phyloP scores from a whole-genome alignment of 495 filamentous ascomycete species.

The Penicillium waksmanii region DNA sequence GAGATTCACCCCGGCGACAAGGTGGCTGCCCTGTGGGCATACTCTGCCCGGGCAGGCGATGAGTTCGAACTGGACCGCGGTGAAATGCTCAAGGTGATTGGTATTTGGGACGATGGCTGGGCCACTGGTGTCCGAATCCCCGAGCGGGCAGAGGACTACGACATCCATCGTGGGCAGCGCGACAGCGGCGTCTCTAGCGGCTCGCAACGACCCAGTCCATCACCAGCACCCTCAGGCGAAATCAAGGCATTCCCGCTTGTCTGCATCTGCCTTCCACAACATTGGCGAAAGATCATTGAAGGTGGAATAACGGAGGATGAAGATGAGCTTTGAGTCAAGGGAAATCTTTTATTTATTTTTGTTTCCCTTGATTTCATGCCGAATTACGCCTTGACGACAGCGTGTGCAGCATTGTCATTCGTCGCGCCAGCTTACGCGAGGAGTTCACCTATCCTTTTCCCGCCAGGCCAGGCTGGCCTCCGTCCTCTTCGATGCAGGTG shows the following conservation, averaged over 20 bases:
- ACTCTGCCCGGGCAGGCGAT: conserved; percentile 89
- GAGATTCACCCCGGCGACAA: conserved; percentile 91
- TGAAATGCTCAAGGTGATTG: conserved; percentile 98
- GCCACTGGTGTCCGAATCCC: conserved; percentile 86
- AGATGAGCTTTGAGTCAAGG: conserved; percentile 37
- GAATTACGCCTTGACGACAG: conserved; percentile 47
- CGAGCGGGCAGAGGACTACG: conserved; percentile 87
- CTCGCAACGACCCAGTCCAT: conserved; percentile 63
- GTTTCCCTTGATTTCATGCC: conserved; percentile 34
- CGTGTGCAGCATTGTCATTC: conserved; percentile 36
- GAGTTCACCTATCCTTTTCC: conserved; percentile 24
- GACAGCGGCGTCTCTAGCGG: conserved; percentile 93
- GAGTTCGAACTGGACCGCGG: conserved; percentile 94
- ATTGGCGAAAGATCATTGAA: conserved; percentile 97
- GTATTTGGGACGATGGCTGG: conserved; percentile 99
- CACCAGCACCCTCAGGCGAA: conserved; percentile 74
- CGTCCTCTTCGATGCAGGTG: conserved; percentile 15
- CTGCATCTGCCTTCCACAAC: conserved; percentile 94
- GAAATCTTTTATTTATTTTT: conserved; percentile 8
- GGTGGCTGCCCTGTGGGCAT: conserved; percentile 94
- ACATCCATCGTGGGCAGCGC: conserved; percentile 74
- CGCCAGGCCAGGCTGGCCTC: conserved; percentile 27
- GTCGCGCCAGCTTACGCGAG: conserved; percentile 26
- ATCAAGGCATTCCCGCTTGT: conserved; percentile 99
- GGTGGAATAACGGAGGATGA: conserved; percentile 51